These are phyloP conservation scores for Aeminium ludgeri DNA, from an alignment of 495 filamentous ascomycete species.

Conservation along the genomic window DNA sequence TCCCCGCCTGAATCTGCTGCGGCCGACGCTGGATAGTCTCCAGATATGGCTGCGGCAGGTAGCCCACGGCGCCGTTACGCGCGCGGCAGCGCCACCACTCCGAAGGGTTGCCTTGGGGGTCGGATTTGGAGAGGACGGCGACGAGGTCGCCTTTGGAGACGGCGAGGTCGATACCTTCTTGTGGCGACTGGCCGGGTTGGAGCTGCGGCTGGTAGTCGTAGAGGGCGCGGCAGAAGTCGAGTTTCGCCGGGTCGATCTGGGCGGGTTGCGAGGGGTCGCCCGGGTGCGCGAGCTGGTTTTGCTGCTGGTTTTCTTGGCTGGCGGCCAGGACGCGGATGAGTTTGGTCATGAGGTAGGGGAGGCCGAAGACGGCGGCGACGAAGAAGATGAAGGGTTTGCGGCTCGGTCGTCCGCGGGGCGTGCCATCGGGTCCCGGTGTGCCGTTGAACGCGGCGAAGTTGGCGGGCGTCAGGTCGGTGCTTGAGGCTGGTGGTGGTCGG, in stretches of 20 bases:
- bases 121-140: conserved; percentile 79
- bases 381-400: conserved; percentile 95
- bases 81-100: conserved; percentile 97
- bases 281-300: conserved; percentile 38
- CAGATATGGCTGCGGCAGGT: conserved; percentile 76
- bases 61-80: conserved; percentile 80
- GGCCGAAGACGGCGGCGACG: conserved; percentile 77
- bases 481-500: conserved; percentile 71
- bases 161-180: conserved; percentile 64
- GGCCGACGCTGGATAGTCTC: conserved; percentile 59
- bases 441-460: conserved; percentile 81
- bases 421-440: conserved; percentile 33
- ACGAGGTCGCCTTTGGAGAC: conserved; percentile 94
- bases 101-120: conserved; percentile 76
- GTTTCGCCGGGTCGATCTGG: conserved; percentile 59
- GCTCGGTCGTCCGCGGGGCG: conserved; percentile 47
- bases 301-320: conserved; percentile 65
- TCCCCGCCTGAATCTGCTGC: conserved; percentile 36
- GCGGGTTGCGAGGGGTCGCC: conserved; percentile 25
- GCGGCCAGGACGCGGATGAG: conserved; percentile 70
- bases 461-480: conserved; percentile 68
- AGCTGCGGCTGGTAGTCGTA: conserved; percentile 82
- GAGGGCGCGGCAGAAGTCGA: conserved; percentile 85
- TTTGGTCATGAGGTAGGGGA: conserved; percentile 92
- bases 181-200: conserved; percentile 17